Conservation (phyloP, 257 asterid species). For the Solanum peruvianum region DNA sequence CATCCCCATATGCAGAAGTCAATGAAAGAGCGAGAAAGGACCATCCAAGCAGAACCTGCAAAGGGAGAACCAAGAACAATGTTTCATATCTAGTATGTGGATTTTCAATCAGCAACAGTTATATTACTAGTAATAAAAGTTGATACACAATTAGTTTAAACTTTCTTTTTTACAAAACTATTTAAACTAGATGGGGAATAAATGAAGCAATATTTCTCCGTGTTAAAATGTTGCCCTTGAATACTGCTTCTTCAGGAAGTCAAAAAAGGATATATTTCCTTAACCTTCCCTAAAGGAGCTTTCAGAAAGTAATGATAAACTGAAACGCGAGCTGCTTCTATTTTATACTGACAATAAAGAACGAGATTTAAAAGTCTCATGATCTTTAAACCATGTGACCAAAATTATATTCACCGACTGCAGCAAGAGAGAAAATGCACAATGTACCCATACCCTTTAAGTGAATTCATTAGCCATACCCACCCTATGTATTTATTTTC, state of each 20-base stretch:
- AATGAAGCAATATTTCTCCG: not conserved
- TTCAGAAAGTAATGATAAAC: not conserved
- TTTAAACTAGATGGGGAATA: not conserved
- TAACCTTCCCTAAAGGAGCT: not conserved
- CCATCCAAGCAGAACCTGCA: constrained; percentile 99
- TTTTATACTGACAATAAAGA: not conserved
- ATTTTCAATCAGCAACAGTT: not conserved
- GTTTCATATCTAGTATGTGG: not conserved
- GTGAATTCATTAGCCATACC: not conserved
- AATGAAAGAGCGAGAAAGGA: constrained; percentile 71
- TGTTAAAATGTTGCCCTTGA: not conserved
- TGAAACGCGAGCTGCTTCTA: not conserved
- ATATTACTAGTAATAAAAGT: not conserved
- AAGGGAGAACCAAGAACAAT: not conserved
- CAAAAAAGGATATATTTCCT: not conserved
- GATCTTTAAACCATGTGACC: not conserved
- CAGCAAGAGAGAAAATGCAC: not conserved
- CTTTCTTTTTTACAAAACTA: not conserved
- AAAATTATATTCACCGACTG: not conserved
- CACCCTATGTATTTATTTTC: not conserved
- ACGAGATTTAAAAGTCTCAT: not conserved
- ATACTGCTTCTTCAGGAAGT: not conserved
- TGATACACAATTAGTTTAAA: not conserved
- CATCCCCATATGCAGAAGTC: constrained; percentile 98
- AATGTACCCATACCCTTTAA: not conserved